Base-by-base conservation (phyloP, 2,329 filamentous ascomycete genomes). In the Botrytis porri region DNA sequence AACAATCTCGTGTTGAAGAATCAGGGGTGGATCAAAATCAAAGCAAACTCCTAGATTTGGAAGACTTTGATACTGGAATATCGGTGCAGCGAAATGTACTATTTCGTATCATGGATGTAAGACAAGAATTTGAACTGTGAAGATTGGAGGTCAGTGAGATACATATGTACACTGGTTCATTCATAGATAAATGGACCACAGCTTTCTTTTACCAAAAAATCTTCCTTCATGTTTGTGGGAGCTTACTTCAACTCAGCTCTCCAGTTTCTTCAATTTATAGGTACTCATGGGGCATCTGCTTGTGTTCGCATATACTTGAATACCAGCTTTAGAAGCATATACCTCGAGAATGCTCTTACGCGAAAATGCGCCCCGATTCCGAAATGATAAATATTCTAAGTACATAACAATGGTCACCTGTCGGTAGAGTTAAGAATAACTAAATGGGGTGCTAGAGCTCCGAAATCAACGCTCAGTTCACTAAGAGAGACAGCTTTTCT, bases 251-350 rank as follows among this genome's bases (percentile, higher is more conserved):
- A 4, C n/a, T n/a, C 14, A 3, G 1, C 4, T 14, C 45, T 25
- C 22, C 5, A n/a, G 5, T 1, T n/a, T 6, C 10, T 14, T 51
- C 4, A n/a, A 51, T 51, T 51, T 0, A 7, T 2, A 51, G 12
- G 25, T 16, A 14, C 10, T 51, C 9, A 2, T 51, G 2, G 48
- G 6, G 3, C 1, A 51, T 4, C n/a, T n/a, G 48, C 25, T 51
- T 51, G 2, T n/a, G 10, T 3, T 51, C 10, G 0, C 0, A 1
- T n/a, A 2, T 1, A 14, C 29, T 29, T 54, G 1, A 3, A 9
- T 54, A n/a, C n/a, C n/a, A 18, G 14, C 2, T 18, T 54, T 29
- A 8, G 1, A 14, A 18, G 14, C 5, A 54, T 16, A 7, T 18
- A 18, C 5, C 29, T 29, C 3, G 3, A 18, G 2, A 18, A 18